Conservation (phyloP, 2,329 filamentous ascomycete species). For the Aspergillus melleus region DNA sequence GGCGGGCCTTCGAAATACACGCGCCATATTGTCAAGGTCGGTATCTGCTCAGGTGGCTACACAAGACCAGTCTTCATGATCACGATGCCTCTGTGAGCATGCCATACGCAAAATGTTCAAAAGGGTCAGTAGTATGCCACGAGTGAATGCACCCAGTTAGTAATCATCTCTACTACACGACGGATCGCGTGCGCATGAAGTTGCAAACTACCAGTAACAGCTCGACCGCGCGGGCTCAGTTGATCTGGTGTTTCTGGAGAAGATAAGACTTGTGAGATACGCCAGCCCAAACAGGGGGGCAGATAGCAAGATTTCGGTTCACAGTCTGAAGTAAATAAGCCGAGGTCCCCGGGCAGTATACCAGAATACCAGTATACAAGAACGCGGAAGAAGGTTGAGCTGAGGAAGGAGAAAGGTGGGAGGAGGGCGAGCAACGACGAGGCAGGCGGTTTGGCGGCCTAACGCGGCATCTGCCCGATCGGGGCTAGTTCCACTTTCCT, state of each 20-base stretch:
- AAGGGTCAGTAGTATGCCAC: slow-evolving; percentile 5
- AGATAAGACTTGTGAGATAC: not conserved
- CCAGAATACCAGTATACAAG: not conserved
- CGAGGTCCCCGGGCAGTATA: not conserved
- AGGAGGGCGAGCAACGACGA: slow-evolving; percentile 13
- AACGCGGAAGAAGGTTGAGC: not conserved
- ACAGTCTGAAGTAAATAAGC: not conserved
- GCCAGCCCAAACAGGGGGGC: too few species aligned
- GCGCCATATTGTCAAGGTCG: slow-evolving; percentile 34
- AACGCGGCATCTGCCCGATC: slow-evolving; percentile 19
- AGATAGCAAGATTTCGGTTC: not conserved
- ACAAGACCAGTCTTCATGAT: slow-evolving; percentile 19
- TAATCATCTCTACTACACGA: slow-evolving; percentile 19
- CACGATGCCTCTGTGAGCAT: slow-evolving; percentile 18
- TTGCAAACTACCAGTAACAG: not conserved
- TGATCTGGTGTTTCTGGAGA: not conserved
- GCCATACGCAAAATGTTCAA: slow-evolving; percentile 1
- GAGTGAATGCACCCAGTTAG: slow-evolving; percentile 11
- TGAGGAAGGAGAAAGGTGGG: not conserved
- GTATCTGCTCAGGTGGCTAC: slow-evolving; percentile 21
- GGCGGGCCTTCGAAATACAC: slow-evolving; percentile 35
- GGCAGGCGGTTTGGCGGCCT: slow-evolving; percentile 23
- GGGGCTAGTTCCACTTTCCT: slow-evolving; percentile 21
- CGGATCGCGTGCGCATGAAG: slow-evolving; percentile 5
- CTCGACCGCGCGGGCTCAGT: not conserved